Base-by-base conservation (phyloP, 2,329 filamentous ascomycete species). In the Fusarium xyrophilum region DNA sequence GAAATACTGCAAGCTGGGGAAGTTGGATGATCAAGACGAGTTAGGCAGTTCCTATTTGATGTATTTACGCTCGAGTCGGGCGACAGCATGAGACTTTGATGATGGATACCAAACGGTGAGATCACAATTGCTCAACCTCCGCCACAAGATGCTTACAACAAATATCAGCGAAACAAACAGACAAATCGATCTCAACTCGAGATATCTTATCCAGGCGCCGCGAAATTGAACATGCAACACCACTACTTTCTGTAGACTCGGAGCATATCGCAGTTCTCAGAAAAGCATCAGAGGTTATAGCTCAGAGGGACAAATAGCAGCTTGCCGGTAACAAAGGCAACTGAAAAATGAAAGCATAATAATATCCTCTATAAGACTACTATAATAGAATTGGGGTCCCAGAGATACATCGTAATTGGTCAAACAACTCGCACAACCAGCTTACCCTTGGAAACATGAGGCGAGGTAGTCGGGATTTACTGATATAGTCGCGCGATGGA, bases 41-140 rank as follows among this genome's bases (percentile, higher is more conserved):
- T 39, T 47, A 46, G 25, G 23, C 43, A 63, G 50, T 13, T 51
- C 15, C 21, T 5, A 4, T 4, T 3, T 11, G 28, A 19, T 33
- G n/a, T 38, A 55, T 36, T 51, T 60, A 56, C 44, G 63, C 62
- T 56, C 61, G 56, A 65, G 56, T 61, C n/a, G 32, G 40, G 23
- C 13, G 36, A 30, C 15, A 55, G 38, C 8, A 40, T 38, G 19
- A 17, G 7, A 19, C 30, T 23, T 7, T 23, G 25, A 19, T 52
- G 25, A 14, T 30, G 19, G 4, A 28, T 25, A 9, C 17, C 9
- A 25, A 27, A 38, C 12, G 11, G 27, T 30, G 43, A 46, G 19
- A 50, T 35, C 27, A 30, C 5, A 7, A 38, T 23, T 30, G 40
- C 36, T 28, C 32, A 14, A 23, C 17, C 25, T 60, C 32, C 23